Percentiles rank a stretch among this genome's conserved stretches.
phyloP scores from a whole-genome alignment of 2,329 filamentous ascomycete species.

The Coleophoma cylindrospora region DNA sequence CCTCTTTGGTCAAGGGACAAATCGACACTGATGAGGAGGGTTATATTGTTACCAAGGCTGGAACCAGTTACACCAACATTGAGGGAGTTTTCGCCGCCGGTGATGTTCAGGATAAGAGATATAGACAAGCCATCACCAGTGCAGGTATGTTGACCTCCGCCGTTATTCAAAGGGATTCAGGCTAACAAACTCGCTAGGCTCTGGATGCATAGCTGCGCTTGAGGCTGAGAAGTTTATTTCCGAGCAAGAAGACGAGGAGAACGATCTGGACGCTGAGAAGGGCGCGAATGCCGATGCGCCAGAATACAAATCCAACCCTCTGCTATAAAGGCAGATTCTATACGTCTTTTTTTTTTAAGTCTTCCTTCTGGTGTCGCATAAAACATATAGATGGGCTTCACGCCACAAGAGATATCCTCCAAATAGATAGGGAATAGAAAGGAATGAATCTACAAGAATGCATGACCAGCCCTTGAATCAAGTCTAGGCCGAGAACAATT shows the following conservation, averaged over 20 bases:
- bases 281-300: conserved; percentile 45
- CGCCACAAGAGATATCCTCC: too few relatives aligned
- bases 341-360: not conserved
- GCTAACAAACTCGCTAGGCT: conserved; percentile 48
- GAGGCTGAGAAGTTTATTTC: conserved; percentile 92
- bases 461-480: too few relatives aligned
- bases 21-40: conserved; percentile 83
- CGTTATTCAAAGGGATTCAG: conserved; percentile 1
- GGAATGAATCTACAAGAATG: too few relatives aligned
- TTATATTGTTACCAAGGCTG: conserved; percentile 85
- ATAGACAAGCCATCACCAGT: conserved; percentile 96
- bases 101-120: conserved; percentile 97
- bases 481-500: too few relatives aligned
- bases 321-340: conserved; percentile 39
- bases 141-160: conserved; percentile 60
- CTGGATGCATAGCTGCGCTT: conserved; percentile 90
- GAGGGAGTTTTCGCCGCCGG: conserved; percentile 94
- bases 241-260: conserved; percentile 42
- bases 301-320: conserved; percentile 60
- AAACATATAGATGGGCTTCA: not conserved
- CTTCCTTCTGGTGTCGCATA: not conserved
- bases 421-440: too few relatives aligned
- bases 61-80: conserved; percentile 81
- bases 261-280: conserved; percentile 33
- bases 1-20: conserved; percentile 83